Base-by-base conservation (phyloP, 768 basidiomycete genomes). In the Termitomyces sp. region DNA sequence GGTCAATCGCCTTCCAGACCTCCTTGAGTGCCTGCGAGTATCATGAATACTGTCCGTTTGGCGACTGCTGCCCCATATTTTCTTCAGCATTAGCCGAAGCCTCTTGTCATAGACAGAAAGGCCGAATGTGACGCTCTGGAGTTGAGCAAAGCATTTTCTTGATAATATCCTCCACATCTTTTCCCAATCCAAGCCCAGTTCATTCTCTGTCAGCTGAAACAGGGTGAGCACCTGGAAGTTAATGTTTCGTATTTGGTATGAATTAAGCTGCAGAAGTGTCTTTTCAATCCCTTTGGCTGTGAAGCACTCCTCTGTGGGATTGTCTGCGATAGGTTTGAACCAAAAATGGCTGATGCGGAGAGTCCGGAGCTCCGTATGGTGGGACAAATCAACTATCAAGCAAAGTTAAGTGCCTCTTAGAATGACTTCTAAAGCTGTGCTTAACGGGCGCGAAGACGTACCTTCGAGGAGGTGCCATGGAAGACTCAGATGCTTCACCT, bases 401-500 rank as follows among this genome's bases (percentile, higher is more conserved):
- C 14, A 26, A 36, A 57, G 22, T 43, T 34, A 31, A 51, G 22
- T 29, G 43, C 48, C 51, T 39, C 27, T 49, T 26, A 37, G 46
- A 16, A 47, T 57, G 24, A 31, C 31, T 42, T 50, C 46, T 27
- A 51, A 41, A 42, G 43, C 34, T 42, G 26, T 37, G 32, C 29
- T 31, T 32, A 34, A 20, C 39, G 27, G 27, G 41, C 31, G 52
- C 34, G 22, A 13, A 39, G 16, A 61, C 66, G 39, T 56, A 69
- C 68, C 63, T 64, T 69, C 64, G 16, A 62, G 64, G 18, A 67
- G 63, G 36, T 64, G 64, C 59, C 63, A 64, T 13, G 68, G 64
- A 24, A 69, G 60, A 29, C 62, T 59, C 20, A 69, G 59, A 41
- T 69, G 66, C 50, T 65, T 61, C 41, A 69, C 53, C n/a, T 56